Evolutionary conservation across 106 monocot species (phyloP).

Genomic region (Dendrobium huoshanense): DNA sequence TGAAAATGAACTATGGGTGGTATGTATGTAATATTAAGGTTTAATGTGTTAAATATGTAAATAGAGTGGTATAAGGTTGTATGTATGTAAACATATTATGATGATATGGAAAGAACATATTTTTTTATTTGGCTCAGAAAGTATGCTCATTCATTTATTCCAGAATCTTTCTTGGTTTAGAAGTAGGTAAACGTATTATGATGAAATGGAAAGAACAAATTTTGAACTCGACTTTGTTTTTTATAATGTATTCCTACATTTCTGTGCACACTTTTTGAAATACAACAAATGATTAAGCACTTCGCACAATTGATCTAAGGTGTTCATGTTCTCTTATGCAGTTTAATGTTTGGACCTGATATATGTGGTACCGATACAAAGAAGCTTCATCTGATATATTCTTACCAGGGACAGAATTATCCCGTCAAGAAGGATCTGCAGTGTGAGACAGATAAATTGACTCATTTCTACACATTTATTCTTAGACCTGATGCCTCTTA

Average conservation of each 20-base stretch:
- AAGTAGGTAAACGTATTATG: neutral
- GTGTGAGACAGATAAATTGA: slow-evolving; percentile 93
- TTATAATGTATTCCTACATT: neutral
- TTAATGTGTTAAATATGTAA: too few relatives aligned
- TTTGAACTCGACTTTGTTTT: neutral
- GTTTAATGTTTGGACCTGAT: slow-evolving; percentile 98
- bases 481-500: slow-evolving; percentile 91
- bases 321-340: slow-evolving; percentile 23
- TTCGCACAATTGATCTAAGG: neutral
- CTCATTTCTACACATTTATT: slow-evolving; percentile 92
- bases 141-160: neutral
- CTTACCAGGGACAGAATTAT: slow-evolving; percentile 97
- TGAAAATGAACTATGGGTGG: too few relatives aligned
- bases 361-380: slow-evolving; percentile 95
- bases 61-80: too few relatives aligned
- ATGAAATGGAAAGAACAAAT: neutral
- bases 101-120: too few relatives aligned
- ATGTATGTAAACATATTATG: too few relatives aligned
- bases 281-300: neutral
- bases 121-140: neutral
- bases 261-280: neutral
- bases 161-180: neutral
- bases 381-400: slow-evolving; percentile 92
- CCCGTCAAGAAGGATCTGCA: slow-evolving; percentile 87
- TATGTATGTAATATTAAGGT: too few relatives aligned